These are phyloP conservation scores for Andrographis paniculata DNA, from an alignment of 305 asterid species.

Conservation along the genomic window DNA sequence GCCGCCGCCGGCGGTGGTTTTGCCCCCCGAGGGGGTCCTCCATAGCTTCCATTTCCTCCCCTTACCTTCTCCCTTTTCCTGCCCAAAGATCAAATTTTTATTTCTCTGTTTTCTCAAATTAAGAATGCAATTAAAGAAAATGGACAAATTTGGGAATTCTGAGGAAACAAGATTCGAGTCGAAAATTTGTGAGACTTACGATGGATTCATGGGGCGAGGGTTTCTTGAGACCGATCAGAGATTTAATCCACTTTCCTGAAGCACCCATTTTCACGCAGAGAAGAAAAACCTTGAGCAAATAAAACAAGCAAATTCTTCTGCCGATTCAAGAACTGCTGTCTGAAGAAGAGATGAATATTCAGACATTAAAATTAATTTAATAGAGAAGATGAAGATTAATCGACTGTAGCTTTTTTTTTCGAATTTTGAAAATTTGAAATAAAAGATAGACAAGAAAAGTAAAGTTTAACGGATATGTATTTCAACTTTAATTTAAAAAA, in stretches of 20 bases:
- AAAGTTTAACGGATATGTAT: slow-evolving; percentile 22
- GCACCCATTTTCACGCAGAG: slow-evolving; percentile 48
- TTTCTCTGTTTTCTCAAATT: not conserved
- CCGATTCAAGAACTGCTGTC: slow-evolving; percentile 14
- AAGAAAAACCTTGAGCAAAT: not conserved
- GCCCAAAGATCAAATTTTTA: slow-evolving; percentile 6
- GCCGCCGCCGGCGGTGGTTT: slow-evolving; percentile 27
- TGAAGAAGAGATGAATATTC: not conserved
- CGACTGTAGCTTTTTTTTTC: not conserved
- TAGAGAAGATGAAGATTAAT: slow-evolving; percentile 19
- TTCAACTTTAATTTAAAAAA: too few species aligned
- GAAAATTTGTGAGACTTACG: slow-evolving; percentile 38
- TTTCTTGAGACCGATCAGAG: slow-evolving; percentile 55
- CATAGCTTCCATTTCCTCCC: slow-evolving; percentile 76
- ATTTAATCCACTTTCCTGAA: slow-evolving; percentile 87
- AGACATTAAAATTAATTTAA: not conserved
- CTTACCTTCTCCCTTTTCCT: slow-evolving; percentile 53
- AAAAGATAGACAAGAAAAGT: not conserved
- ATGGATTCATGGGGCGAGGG: slow-evolving; percentile 31
- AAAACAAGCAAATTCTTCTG: not conserved
- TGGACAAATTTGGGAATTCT: too few species aligned
- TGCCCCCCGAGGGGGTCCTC: slow-evolving; percentile 68
- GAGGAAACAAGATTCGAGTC: too few species aligned
- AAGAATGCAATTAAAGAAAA: not conserved
- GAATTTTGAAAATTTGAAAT: slow-evolving; percentile 33